Percentiles rank a stretch among this genome's conserved stretches.
Conservation (phyloP, 129 eudicot species). For the Tanacetum coccineum region DNA sequence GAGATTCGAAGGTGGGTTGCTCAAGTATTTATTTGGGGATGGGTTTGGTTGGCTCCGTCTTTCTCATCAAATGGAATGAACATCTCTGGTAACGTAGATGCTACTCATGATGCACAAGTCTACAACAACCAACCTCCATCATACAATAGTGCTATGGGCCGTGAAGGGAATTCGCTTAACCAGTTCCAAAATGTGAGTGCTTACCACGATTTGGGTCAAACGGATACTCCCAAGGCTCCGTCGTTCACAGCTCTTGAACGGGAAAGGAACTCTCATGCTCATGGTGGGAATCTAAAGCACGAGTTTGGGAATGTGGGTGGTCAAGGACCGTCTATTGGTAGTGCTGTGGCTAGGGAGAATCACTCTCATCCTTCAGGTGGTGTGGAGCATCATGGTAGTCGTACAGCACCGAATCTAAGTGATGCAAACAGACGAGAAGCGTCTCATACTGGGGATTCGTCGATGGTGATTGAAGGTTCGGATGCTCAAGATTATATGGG, state of each 20-base stretch:
- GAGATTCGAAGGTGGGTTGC: no score
- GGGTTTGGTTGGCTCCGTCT: background rate
- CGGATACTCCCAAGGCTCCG: background rate
- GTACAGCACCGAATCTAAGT: background rate
- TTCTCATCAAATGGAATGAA: background rate
- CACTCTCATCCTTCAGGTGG: background rate
- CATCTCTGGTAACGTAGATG: background rate
- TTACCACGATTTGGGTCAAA: background rate
- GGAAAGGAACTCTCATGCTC: background rate
- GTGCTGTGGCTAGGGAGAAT: background rate
- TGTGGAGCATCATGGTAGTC: background rate
- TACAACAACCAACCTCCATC: background rate
- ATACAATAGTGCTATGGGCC: background rate
- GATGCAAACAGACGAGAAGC: background rate
- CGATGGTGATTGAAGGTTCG: background rate
- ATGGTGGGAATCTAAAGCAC: background rate
- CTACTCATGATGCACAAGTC: background rate
- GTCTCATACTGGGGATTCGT: background rate
- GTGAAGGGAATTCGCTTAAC: background rate
- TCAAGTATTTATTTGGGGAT: background rate
- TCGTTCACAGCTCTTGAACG: background rate
- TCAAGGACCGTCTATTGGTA: background rate
- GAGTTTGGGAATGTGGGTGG: background rate
- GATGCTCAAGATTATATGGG: background rate
- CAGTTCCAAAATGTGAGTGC: background rate